Evolutionary conservation across 2,329 filamentous ascomycete species (phyloP).

Genomic region (Myriosclerotinia duriaeana): DNA sequence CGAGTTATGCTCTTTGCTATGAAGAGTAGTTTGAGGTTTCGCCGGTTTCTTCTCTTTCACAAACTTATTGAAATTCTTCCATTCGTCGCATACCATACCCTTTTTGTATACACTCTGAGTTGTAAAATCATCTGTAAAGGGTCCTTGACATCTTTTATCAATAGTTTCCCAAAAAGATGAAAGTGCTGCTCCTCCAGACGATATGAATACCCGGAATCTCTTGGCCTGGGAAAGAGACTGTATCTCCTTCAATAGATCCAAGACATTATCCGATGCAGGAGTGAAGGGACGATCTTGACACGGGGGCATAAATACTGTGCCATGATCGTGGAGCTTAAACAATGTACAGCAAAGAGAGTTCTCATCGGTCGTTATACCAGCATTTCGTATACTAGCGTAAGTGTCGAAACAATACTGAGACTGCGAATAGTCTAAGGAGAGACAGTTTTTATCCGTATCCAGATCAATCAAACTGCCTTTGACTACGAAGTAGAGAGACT

Average conservation of each 20-base stretch:
- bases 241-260: background rate
- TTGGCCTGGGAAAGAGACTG: background rate
- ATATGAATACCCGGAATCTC: background rate
- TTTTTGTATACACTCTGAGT: constrained; percentile 2
- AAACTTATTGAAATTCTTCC: constrained; percentile 9
- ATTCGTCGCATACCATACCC: constrained; percentile 2
- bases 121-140: constrained; percentile 11
- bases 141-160: background rate
- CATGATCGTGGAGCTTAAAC: background rate
- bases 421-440: background rate
- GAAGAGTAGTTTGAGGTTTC: background rate
- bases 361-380: background rate
- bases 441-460: background rate
- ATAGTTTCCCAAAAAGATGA: constrained; percentile 3
- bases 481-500: constrained; percentile 6
- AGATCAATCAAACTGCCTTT: background rate
- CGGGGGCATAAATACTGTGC: background rate
- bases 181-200: background rate
- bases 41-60: background rate
- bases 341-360: background rate
- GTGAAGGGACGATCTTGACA: background rate
- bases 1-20: background rate
- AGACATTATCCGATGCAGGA: background rate
- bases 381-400: background rate
- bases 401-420: background rate